Conservation (phyloP, 2,329 filamentous ascomycete species). For the Talaromyces sp. region DNA sequence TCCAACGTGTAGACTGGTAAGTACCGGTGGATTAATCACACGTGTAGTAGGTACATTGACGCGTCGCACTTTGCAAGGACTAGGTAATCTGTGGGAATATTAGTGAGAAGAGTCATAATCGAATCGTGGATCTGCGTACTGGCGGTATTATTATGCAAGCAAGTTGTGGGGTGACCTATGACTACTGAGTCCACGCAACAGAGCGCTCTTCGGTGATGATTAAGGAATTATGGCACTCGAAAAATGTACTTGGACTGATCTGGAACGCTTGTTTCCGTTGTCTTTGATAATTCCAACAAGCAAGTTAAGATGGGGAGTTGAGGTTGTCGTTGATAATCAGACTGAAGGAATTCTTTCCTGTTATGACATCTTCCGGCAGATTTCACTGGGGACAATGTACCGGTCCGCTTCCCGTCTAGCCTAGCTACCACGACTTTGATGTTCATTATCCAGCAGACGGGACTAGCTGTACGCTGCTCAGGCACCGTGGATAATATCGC, state of each 20-base stretch:
- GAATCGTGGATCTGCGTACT: neutral
- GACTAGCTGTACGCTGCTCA: neutral
- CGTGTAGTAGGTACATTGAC: neutral
- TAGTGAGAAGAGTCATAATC: neutral
- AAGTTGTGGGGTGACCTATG: constrained; percentile 14
- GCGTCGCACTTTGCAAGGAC: neutral
- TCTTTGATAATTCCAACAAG: neutral
- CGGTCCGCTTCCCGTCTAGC: neutral
- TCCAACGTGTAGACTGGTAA: neutral
- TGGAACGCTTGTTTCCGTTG: neutral
- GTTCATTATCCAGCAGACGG: no score
- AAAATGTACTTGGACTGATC: neutral
- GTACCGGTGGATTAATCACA: neutral
- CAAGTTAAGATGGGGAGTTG: neutral
- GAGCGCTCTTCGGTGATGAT: constrained; percentile 15
- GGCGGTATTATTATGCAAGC: constrained; percentile 5
- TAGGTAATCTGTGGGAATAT: neutral
- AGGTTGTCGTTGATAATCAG: neutral
- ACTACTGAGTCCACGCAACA: constrained; percentile 14
- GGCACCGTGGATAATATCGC: no score
- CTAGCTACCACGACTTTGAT: neutral
- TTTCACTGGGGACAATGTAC: neutral
- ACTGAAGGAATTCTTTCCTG: neutral
- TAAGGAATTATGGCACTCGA: neutral
- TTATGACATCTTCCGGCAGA: constrained; percentile 13